Evolutionary conservation across 352 stramenopile genomes (phyloP), one percentile per base, ranked within the genome.

Genomic region (Globisporangium barbulae): DNA sequence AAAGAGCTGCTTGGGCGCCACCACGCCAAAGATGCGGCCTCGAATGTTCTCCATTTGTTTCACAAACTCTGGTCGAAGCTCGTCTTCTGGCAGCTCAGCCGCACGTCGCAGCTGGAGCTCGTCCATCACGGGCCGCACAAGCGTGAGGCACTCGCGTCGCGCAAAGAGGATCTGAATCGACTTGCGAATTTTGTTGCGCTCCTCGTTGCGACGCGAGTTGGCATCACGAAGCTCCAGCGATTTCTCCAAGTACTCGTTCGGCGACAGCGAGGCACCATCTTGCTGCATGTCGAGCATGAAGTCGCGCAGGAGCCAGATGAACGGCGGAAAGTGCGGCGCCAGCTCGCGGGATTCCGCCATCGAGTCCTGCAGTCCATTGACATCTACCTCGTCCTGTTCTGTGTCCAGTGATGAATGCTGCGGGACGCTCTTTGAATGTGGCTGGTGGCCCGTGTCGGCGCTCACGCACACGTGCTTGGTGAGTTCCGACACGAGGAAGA

Each of bases 401-500:
- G n/a, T 60, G 25, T 50, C 59, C 31, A 54, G 54, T 3, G 19
- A 28, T 1, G n/a, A 17, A 15, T 12, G 30, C 44, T 42, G 64
- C 17, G 12, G 13, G 3, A 33, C 48, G 28, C 13, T 69, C 5
- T 9, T 55, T 22, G 13, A 15, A 15, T 13, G 5, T 22, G 62
- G 31, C 10, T 61, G 22, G 22, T 64, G 57, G 0, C 37, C 65
- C 8, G 68, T 60, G 61, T 85, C 64, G 25, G 75, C 54, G 65
- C 76, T 91, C 19, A 93, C 71, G 59, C 83, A 92, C 3, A 96
- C 83, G 60, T 90, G 83, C 53, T 94, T 94, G 22, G 85, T 93
- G 48, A 94, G 71, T 64, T 96, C 83, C 9, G 85, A 93, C 25
- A 96, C 87, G 39, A 96, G 81, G 61, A 88, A 94, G 39, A 94